Conservation (phyloP, 1,284 basidiomycete genomes). For the Athelia psychrophila region DNA sequence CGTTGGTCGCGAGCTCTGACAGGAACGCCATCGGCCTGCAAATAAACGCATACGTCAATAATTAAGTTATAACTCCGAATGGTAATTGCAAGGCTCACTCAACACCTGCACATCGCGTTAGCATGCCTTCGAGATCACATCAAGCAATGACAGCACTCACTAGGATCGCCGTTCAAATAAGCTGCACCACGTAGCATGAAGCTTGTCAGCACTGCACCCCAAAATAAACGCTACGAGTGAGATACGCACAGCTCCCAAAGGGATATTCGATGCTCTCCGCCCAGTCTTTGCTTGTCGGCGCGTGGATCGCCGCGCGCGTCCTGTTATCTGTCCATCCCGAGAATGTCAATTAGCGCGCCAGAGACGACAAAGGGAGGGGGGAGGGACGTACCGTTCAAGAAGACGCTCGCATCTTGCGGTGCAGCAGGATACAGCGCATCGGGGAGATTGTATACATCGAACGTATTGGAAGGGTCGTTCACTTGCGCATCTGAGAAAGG, state of each 20-base stretch:
- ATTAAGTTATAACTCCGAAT: too few relatives aligned
- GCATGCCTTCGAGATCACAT: too few relatives aligned
- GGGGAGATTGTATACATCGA: slow-evolving; percentile 45
- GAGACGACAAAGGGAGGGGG: background rate
- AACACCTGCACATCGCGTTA: too few relatives aligned
- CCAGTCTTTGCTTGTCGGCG: slow-evolving; percentile 65
- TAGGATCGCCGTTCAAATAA: too few relatives aligned
- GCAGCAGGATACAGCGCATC: slow-evolving; percentile 49
- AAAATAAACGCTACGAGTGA: too few relatives aligned
- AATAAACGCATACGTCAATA: too few relatives aligned
- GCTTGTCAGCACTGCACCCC: too few relatives aligned
- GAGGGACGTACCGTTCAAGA: slow-evolving; percentile 56
- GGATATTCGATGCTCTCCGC: slow-evolving; percentile 39
- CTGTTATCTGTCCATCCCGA: slow-evolving; percentile 39
- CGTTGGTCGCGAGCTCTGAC: slow-evolving; percentile 61
- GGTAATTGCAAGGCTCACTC: too few relatives aligned
- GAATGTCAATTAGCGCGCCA: background rate
- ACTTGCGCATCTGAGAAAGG: background rate
- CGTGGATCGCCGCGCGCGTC: slow-evolving; percentile 61
- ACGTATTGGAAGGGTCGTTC: slow-evolving; percentile 37
- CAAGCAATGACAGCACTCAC: too few relatives aligned
- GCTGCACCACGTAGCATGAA: too few relatives aligned
- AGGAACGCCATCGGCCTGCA: slow-evolving; percentile 63
- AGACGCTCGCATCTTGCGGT: slow-evolving; percentile 45
- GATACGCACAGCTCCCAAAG: slow-evolving; percentile 42